Evolutionary conservation across 148 eudicot species (phyloP).

Genomic region (Rhododendron ferrugineum): DNA sequence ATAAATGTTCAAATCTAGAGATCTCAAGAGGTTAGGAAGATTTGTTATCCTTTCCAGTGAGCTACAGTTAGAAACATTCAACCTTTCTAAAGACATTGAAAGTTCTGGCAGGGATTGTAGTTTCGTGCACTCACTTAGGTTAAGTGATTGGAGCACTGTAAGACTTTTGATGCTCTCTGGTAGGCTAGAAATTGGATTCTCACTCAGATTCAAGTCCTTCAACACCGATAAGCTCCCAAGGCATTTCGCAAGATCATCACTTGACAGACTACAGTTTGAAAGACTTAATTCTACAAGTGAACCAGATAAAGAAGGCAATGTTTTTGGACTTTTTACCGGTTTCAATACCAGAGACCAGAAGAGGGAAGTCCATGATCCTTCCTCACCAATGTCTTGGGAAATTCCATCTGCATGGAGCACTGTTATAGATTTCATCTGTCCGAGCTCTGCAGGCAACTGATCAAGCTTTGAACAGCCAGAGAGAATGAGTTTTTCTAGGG

Average conservation of each 20-base stretch:
- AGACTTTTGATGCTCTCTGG: constrained; percentile 7
- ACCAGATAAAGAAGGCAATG: not conserved
- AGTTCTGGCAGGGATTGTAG: not conserved
- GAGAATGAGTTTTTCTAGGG: not conserved
- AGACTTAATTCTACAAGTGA: constrained; percentile 3
- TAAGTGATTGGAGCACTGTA: not conserved
- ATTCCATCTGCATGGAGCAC: not conserved
- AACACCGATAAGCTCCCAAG: not conserved
- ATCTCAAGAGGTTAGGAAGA: not conserved
- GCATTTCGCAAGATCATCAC: not conserved
- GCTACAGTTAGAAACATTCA: not conserved
- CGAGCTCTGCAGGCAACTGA: not conserved
- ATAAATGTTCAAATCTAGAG: not conserved
- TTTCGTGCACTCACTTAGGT: not conserved
- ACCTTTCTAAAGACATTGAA: not conserved
- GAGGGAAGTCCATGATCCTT: not conserved
- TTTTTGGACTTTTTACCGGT: not conserved
- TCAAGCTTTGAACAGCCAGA: constrained; percentile 8
- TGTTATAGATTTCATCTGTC: not conserved
- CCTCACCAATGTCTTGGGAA: not conserved
- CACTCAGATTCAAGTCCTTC: not conserved
- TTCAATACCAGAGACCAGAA: not conserved
- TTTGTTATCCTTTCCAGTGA: not conserved
- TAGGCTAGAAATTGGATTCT: not conserved
- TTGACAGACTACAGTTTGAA: not conserved